Evolutionary conservation across 2,329 filamentous ascomycete species (phyloP).

Genomic region (Diaporthe citrichinensis): DNA sequence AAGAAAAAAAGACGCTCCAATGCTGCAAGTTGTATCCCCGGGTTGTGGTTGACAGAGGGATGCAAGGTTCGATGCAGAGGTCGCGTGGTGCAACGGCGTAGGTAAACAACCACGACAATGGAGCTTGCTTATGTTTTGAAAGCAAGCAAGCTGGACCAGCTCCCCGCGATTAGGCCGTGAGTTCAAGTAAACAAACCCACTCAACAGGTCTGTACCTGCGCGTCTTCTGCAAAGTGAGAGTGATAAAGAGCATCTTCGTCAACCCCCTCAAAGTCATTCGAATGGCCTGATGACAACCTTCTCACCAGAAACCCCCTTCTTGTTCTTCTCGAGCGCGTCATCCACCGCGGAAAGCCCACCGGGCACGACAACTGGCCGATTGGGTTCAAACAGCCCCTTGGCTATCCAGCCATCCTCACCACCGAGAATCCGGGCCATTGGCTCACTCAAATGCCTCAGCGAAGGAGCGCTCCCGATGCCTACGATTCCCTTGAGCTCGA

Average conservation of each 20-base stretch:
- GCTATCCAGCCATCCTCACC: constrained; percentile 50
- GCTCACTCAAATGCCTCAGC: constrained; percentile 50
- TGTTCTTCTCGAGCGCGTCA: constrained; percentile 46
- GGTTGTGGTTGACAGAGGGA: background rate
- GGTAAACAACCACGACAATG: background rate
- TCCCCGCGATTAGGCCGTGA: background rate
- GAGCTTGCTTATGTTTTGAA: background rate
- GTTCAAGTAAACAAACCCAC: background rate
- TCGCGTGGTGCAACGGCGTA: background rate
- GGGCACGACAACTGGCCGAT: constrained; percentile 46
- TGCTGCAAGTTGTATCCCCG: background rate
- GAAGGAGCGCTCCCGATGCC: constrained; percentile 47
- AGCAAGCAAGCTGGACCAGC: background rate
- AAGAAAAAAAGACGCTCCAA: background rate
- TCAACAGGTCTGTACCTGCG: background rate
- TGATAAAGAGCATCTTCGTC: background rate
- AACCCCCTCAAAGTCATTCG: background rate
- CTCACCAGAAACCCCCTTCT: constrained; percentile 46
- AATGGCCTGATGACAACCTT: constrained; percentile 46
- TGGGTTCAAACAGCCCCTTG: constrained; percentile 48
- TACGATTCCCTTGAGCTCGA: constrained; percentile 31
- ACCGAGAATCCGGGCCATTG: constrained; percentile 46
- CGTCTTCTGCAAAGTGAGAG: background rate
- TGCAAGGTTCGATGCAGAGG: background rate
- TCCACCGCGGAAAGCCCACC: constrained; percentile 48